Conservation (phyloP, 1,284 basidiomycete genomes). For the Rhodotorula glutinis region DNA sequence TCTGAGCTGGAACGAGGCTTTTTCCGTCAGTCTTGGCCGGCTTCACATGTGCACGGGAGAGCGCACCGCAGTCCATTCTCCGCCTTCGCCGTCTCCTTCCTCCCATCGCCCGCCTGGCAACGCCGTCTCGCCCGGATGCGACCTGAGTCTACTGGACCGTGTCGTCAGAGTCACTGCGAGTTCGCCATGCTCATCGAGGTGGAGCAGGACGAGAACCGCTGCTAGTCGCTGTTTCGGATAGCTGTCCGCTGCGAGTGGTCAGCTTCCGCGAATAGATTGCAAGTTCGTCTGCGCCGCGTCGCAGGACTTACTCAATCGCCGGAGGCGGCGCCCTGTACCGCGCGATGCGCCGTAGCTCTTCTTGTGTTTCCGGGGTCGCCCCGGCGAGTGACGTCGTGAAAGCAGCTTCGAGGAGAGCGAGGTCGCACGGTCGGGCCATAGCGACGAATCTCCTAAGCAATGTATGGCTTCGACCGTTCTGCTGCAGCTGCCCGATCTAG, state of each 20-base stretch:
- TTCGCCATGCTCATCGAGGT: constrained; percentile 23
- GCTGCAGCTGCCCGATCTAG: too few relatives aligned
- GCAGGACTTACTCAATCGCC: not conserved
- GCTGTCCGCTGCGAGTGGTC: not conserved
- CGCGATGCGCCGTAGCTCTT: not conserved
- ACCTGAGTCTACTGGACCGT: constrained; percentile 30
- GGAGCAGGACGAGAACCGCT: constrained; percentile 41
- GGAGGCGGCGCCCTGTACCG: not conserved
- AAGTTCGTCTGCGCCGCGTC: too few relatives aligned
- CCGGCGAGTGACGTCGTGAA: too few relatives aligned
- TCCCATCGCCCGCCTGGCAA: constrained; percentile 42
- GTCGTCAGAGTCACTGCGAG: constrained; percentile 40
- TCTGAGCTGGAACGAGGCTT: constrained; percentile 24
- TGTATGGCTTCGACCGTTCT: too few relatives aligned
- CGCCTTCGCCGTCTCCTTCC: constrained; percentile 18
- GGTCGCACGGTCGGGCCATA: too few relatives aligned
- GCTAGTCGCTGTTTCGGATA: constrained; percentile 29
- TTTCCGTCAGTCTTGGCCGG: not conserved
- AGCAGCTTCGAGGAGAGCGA: too few relatives aligned
- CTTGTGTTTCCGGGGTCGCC: too few relatives aligned
- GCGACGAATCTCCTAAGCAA: too few relatives aligned
- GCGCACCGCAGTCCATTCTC: constrained; percentile 35
- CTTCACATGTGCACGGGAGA: not conserved
- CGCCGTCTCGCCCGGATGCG: constrained; percentile 42
- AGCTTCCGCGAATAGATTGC: too few relatives aligned